phyloP scores from a whole-genome alignment of 495 filamentous ascomycete species.

The Apiosordaria backusii region DNA sequence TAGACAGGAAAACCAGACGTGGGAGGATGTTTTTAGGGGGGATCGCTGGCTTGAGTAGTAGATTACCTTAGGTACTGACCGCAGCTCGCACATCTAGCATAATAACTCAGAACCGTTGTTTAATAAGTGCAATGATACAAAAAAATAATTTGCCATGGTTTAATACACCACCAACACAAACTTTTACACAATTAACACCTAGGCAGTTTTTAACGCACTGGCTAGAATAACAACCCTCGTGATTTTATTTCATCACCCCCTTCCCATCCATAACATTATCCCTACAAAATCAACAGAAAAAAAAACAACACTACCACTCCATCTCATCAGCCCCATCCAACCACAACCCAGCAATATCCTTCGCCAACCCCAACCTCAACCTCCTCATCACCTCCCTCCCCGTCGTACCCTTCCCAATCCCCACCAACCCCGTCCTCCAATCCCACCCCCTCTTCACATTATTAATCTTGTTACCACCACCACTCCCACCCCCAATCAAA shows the following conservation, averaged over 20 bases:
- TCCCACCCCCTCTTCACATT: conserved; percentile 71
- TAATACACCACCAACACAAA: no score
- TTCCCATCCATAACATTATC: no score
- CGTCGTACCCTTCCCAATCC: conserved; percentile 52
- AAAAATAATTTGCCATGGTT: no score
- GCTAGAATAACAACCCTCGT: no score
- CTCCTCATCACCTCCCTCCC: conserved; percentile 67
- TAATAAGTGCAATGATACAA: no score
- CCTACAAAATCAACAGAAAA: background rate
- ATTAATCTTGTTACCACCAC: conserved; percentile 34
- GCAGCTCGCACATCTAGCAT: no score
- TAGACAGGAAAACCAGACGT: conserved; percentile 30
- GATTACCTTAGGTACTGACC: no score
- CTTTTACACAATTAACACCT: no score
- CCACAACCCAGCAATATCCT: conserved; percentile 64
- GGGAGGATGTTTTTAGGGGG: conserved; percentile 33
- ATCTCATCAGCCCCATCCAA: conserved; percentile 50
- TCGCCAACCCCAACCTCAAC: conserved; percentile 69
- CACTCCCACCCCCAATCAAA: conserved; percentile 28
- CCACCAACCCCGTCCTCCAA: conserved; percentile 63
- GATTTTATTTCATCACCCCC: background rate
- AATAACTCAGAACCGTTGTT: no score
- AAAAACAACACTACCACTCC: conserved; percentile 19
- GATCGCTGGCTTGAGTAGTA: conserved; percentile 30
- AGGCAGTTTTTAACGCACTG: no score